A percentile compares a stretch with the other conserved stretches of the same genome.
These are phyloP conservation scores for Saraca asoca DNA, from an alignment of 331 rosid genomes.

Conservation along the genomic window DNA sequence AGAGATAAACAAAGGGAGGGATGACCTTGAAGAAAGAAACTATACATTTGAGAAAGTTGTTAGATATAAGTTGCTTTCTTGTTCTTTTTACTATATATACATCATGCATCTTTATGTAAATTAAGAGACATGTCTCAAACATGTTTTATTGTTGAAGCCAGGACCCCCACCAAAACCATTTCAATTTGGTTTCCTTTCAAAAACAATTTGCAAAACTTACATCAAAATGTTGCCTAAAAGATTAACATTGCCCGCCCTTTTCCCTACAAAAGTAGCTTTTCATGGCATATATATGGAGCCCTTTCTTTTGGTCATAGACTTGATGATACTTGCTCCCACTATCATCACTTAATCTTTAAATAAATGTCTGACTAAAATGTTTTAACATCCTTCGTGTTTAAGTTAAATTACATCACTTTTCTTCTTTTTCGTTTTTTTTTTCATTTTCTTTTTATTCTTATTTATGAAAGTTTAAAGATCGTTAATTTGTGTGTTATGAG, in stretches of 20 bases:
- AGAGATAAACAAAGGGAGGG: no score
- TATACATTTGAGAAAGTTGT: slow-evolving; percentile 1
- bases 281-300: slow-evolving; percentile 21
- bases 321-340: slow-evolving; percentile 28
- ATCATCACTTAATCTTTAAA: slow-evolving; percentile 18
- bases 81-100: slow-evolving; percentile 23
- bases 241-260: slow-evolving; percentile 25
- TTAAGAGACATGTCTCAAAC: slow-evolving; percentile 77
- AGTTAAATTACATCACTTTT: no score
- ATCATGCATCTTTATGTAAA: slow-evolving; percentile 38
- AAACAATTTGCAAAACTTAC: slow-evolving; percentile 6
- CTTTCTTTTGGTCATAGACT: slow-evolving; percentile 21
- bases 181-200: slow-evolving; percentile 18
- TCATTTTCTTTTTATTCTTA: no score
- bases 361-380: background rate
- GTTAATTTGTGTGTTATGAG: no score
- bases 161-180: slow-evolving; percentile 24
- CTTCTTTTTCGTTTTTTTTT: no score
- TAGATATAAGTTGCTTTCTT: slow-evolving; percentile 14
- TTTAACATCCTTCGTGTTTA: no score
- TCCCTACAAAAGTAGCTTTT: slow-evolving; percentile 19
- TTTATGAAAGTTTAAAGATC: no score
- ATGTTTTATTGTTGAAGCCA: slow-evolving; percentile 55
- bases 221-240: slow-evolving; percentile 40
- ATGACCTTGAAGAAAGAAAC: no score